Conservation (phyloP, 148 eudicot species). For the Spergularia marina region DNA sequence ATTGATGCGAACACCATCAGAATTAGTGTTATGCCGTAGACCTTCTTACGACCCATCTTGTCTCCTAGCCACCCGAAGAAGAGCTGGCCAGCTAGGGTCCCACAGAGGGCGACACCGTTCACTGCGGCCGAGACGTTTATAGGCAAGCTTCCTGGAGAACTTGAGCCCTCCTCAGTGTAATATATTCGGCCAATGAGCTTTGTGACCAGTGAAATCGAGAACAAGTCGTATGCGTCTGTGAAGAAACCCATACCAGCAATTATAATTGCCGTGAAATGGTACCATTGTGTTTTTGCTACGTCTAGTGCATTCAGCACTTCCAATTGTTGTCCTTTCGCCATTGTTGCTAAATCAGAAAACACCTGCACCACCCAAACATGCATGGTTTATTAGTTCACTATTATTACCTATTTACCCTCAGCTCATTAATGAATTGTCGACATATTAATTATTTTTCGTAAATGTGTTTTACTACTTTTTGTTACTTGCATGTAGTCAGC, state of each 20-base stretch:
- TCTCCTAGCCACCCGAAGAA: slow-evolving; percentile 78
- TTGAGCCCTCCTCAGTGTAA: slow-evolving; percentile 29
- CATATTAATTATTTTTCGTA: no score
- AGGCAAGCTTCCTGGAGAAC: slow-evolving; percentile 47
- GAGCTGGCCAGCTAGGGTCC: slow-evolving; percentile 63
- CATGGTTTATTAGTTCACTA: no score
- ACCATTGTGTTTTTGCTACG: slow-evolving; percentile 56
- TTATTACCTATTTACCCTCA: no score
- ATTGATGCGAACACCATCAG: slow-evolving; percentile 41
- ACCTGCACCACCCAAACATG: no score
- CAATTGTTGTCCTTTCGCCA: slow-evolving; percentile 36
- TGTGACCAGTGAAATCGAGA: slow-evolving; percentile 59
- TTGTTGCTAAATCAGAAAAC: not conserved
- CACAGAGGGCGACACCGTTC: slow-evolving; percentile 64
- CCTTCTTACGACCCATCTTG: slow-evolving; percentile 58
- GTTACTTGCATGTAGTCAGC: no score
- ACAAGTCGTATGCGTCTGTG: slow-evolving; percentile 75
- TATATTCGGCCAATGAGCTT: slow-evolving; percentile 66
- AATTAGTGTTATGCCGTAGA: slow-evolving; percentile 54
- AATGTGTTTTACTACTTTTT: no score
- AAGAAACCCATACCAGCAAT: slow-evolving; percentile 83
- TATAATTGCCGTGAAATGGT: slow-evolving; percentile 63
- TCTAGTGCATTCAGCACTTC: slow-evolving; percentile 63
- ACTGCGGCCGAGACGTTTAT: slow-evolving; percentile 50
- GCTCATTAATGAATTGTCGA: no score